Base-by-base conservation (phyloP, 352 stramenopile genomes). In the Globisporangium alternatum region DNA sequence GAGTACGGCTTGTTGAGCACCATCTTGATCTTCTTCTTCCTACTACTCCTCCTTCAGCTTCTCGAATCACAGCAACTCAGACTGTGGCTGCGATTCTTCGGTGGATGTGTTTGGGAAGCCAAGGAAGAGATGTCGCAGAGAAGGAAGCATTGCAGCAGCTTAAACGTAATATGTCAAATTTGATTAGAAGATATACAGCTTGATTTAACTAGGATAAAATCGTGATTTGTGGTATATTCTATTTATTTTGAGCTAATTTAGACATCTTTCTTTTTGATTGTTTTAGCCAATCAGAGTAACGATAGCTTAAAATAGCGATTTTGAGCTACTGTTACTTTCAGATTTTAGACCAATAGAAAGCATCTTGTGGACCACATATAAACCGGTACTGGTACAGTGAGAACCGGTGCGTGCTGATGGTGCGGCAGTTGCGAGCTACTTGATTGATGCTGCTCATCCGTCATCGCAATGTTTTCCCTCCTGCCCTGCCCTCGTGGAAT, bases 1-100 rank as follows among this genome's bases (percentile, higher is more conserved):
- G 84, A 78, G 66, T 93, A 94, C 45, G 87, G 87, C 73, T 88
- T 83, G 77, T 96, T 90, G 52, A 96, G 75, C 67, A 81, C 80
- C 86, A 95, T 95, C 60, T 44, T 69, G 35, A n/a, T 44, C 33
- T 39, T 19, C 4, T 6, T 30, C 47, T 58, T 57, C 35, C 37
- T 60, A 15, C 35, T 47, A 9, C 4, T 25, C 5, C n/a, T n/a
- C 37, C n/a, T 1, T n/a, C 12, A 15, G 57, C 21, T 44, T 64
- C 44, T 64, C 31, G 55, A 60, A 49, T 28, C 5, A 17, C 9
- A 17, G 43, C 43, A 22, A 48, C 43, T 48, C 43, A 48, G 43
- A 48, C 43, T 45, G 39, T 13, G 7, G 39, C 15, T 45, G 49
- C n/a, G 22, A 10, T n/a, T 41, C 1, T 41, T 41, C 35, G 35